Conservation (phyloP, 768 basidiomycete genomes). For the Lactarius pseudohatsudake region DNA sequence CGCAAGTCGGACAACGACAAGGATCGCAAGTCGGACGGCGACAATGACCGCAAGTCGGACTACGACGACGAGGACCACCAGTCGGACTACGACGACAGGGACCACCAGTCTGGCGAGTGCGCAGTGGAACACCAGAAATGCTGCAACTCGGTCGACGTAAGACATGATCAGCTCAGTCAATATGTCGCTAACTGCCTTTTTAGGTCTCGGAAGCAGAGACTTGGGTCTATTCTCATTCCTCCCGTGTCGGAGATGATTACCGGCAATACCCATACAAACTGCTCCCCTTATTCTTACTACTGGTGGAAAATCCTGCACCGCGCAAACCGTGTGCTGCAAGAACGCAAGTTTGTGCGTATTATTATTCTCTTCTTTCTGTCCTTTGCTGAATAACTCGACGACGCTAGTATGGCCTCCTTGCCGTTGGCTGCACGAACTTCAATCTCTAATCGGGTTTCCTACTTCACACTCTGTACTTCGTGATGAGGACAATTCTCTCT, state of each 20-base stretch:
- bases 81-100: no score
- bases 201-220: neutral
- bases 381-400: neutral
- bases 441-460: neutral
- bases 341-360: neutral
- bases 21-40: neutral
- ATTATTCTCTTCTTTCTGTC: neutral
- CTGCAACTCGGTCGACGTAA: neutral
- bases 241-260: no score
- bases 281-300: no score
- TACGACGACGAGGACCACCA: neutral
- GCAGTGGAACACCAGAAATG: neutral
- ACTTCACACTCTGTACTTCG: neutral
- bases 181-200: neutral
- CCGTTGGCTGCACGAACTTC: neutral
- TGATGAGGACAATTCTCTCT: constrained; percentile 17
- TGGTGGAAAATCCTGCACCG: no score
- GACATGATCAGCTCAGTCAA: neutral
- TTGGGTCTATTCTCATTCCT: neutral
- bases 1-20: neutral
- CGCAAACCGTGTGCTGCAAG: neutral
- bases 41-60: neutral
- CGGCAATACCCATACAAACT: no score
- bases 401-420: neutral
- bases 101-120: neutral